Evolutionary conservation across 805 yeast species (phyloP), one percentile per base, ranked within the genome.

Genomic region (Saccharomycopsis microspora): DNA sequence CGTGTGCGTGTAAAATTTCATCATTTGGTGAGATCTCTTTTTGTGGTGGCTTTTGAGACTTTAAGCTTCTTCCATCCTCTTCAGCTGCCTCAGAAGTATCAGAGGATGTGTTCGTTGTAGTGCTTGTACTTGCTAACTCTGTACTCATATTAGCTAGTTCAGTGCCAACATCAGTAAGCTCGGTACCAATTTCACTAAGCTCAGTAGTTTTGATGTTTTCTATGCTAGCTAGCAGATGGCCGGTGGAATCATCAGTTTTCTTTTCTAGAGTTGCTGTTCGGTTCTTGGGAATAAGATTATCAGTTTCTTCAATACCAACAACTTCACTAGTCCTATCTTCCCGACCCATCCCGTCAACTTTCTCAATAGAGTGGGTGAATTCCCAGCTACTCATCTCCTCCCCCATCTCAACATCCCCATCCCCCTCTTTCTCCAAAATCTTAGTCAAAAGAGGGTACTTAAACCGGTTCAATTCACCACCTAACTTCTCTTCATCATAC

Each of bases 361-460:
- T 9, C 10, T n/a, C 36, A 34, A n/a, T 34, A 34, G n/a, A 9
- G 36, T 9, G 36, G 2, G 8, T n/a, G 36, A 9, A 8, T 34
- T 34, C n/a, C 10, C 10, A 34, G 36, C n/a, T n/a, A n/a, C n/a
- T 34, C 36, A 34, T 34, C 10, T 34, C n/a, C n/a, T 32, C 27
- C 29, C 31, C 48, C 4, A 38, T 50, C 8, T 36, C 43, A 36
- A 33, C 28, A 39, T 44, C 49, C 1, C 32, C 41, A 28, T 42
- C 50, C 11, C 35, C 42, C 35, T 41, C 5, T n/a, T 45, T 43
- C 10, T 34, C n/a, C 5, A 37, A 36, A 41, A 51, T 39, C 9
- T 49, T 46, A 6, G 45, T 36, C 34, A 51, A 30, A 8, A 51
- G 32, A 3, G 54, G 54, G 39, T 51, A 51, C 32, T 51, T 34